Percentiles rank a stretch among this genome's conserved stretches.
phyloP scores from a whole-genome alignment of 108 stramenopile species.

The Aurantiochytrium sp. region DNA sequence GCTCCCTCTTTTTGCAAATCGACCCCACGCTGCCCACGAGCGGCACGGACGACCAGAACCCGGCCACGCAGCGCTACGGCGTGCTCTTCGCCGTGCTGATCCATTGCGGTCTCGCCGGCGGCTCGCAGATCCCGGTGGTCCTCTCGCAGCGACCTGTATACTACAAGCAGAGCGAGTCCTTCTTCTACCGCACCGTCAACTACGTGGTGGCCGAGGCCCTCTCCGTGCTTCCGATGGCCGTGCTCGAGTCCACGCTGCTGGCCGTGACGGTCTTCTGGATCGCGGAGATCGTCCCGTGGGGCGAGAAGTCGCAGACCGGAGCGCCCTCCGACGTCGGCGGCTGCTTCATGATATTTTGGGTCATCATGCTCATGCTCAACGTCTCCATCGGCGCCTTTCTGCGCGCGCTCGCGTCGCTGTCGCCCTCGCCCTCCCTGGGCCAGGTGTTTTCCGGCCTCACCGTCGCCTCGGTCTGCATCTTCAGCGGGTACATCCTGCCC shows the following conservation, averaged over 20 bases:
- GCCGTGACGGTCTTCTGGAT: background rate
- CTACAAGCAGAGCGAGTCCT: constrained; percentile 77
- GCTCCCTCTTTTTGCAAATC: background rate
- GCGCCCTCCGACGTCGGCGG: background rate
- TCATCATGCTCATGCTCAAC: background rate
- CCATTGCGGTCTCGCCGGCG: constrained; percentile 44
- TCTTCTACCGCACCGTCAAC: constrained; percentile 59
- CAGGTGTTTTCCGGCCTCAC: constrained; percentile 30
- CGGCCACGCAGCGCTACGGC: background rate
- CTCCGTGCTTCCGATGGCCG: background rate
- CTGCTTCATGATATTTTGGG: background rate
- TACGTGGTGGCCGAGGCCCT: background rate
- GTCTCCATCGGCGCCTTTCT: background rate
- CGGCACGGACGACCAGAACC: background rate
- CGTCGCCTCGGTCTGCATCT: constrained; percentile 45
- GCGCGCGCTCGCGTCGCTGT: background rate
- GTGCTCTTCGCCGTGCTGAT: background rate
- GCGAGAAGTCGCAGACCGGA: background rate
- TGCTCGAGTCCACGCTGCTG: background rate
- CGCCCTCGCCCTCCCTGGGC: background rate
- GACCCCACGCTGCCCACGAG: background rate
- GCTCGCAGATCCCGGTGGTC: constrained; percentile 65
- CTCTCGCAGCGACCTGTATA: constrained; percentile 64
- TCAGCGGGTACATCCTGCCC: constrained; percentile 51
- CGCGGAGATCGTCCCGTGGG: background rate